Evolutionary conservation across 2,329 filamentous ascomycete species (phyloP).

Genomic region (Diaporthe helianthi): DNA sequence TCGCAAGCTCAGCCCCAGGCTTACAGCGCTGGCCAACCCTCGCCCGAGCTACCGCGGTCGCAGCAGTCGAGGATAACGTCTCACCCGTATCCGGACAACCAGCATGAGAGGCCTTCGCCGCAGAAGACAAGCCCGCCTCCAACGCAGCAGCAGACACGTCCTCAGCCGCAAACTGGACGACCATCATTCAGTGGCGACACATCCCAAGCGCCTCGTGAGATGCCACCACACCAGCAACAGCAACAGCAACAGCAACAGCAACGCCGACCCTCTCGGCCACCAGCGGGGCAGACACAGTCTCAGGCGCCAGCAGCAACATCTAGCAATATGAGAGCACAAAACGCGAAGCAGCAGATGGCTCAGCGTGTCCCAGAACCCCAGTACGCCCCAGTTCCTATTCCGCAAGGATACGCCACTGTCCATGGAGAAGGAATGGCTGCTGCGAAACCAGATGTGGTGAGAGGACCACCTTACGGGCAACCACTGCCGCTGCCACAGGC

Average conservation of each 20-base stretch:
- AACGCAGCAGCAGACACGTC: slow-evolving; percentile 32
- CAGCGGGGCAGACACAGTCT: background rate
- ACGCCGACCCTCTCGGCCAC: slow-evolving; percentile 26
- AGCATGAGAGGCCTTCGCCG: slow-evolving; percentile 36
- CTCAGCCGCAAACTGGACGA: slow-evolving; percentile 27
- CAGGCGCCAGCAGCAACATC: slow-evolving; percentile 19
- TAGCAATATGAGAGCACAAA: slow-evolving; percentile 14
- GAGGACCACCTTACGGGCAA: slow-evolving; percentile 28
- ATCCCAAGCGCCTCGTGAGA: slow-evolving; percentile 9
- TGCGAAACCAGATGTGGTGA: slow-evolving; percentile 39
- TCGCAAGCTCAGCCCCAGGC: slow-evolving; percentile 13
- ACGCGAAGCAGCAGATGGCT: slow-evolving; percentile 28
- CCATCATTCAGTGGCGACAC: slow-evolving; percentile 26
- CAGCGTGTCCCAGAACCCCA: slow-evolving; percentile 41
- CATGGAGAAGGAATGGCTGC: slow-evolving; percentile 46
- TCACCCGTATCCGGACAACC: slow-evolving; percentile 34
- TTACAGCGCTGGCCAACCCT: slow-evolving; percentile 16
- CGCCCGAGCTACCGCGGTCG: slow-evolving; percentile 7
- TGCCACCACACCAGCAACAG: slow-evolving; percentile 27
- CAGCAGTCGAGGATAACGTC: slow-evolving; percentile 18
- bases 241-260: slow-evolving; percentile 36
- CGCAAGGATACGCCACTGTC: slow-evolving; percentile 46
- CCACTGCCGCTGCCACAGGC: slow-evolving; percentile 38
- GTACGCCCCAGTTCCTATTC: slow-evolving; percentile 49
- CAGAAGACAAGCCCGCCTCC: slow-evolving; percentile 28